Evolutionary conservation across 257 asterid species (phyloP).

Genomic region (Ajuga chamaepitys): DNA sequence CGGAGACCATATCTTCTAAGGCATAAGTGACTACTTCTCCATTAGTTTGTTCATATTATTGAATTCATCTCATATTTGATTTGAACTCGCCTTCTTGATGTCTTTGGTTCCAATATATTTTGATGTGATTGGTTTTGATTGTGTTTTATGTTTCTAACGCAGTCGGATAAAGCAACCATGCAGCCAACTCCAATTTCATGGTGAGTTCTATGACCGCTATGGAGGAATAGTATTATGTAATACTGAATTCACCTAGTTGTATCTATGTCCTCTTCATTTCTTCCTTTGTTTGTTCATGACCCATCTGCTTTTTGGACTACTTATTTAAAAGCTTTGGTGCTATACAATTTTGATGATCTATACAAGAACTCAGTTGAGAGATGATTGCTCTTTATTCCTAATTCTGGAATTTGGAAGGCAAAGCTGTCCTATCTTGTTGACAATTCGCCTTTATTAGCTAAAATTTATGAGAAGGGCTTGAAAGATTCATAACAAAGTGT

Average conservation of each 20-base stretch:
- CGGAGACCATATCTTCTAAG: background rate
- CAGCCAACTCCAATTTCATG: constrained; percentile 84
- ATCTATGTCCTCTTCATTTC: background rate
- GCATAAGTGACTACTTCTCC: background rate
- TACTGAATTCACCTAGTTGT: background rate
- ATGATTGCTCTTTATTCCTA: background rate
- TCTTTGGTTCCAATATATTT: background rate
- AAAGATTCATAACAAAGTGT: background rate
- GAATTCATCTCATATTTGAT: background rate
- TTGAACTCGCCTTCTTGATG: constrained; percentile 1
- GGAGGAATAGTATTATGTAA: constrained; percentile 2
- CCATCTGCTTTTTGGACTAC: background rate
- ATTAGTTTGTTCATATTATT: constrained; percentile 1
- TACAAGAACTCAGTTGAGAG: background rate
- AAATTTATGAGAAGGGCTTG: background rate
- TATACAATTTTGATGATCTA: background rate
- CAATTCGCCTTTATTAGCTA: background rate
- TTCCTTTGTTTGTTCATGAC: background rate
- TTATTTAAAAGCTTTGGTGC: background rate
- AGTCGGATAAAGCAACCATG: constrained; percentile 64
- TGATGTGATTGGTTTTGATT: background rate
- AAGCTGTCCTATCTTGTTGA: background rate
- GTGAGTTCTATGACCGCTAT: constrained; percentile 33
- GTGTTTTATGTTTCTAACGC: constrained; percentile 30
- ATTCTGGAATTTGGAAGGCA: background rate